phyloP scores from a whole-genome alignment of 768 basidiomycete species.

The Sutorius australiensis region DNA sequence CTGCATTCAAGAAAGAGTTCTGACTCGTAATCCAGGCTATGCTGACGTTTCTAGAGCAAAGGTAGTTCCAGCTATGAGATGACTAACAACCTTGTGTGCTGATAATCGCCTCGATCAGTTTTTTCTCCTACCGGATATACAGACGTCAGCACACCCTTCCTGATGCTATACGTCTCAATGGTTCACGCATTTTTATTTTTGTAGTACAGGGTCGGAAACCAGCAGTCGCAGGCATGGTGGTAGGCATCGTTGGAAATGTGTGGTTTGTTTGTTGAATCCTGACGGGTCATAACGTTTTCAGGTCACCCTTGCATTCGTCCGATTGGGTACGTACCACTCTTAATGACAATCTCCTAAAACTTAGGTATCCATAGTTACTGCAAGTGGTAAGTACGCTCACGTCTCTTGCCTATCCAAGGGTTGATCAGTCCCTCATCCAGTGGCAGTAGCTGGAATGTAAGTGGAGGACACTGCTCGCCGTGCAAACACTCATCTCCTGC shows the following conservation, averaged over 20 bases:
- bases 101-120: constrained; percentile 7
- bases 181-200: neutral
- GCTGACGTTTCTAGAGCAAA: constrained; percentile 25
- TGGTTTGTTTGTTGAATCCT: neutral
- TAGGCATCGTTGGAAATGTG: neutral
- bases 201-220: constrained; percentile 16
- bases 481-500: neutral
- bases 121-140: constrained; percentile 26
- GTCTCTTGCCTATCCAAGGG: neutral
- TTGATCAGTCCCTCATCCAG: constrained; percentile 5
- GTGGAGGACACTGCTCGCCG: neutral
- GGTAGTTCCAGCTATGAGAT: neutral
- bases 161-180: neutral
- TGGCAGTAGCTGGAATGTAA: constrained; percentile 21
- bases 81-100: neutral
- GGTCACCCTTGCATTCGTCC: constrained; percentile 15
- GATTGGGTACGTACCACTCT: constrained; percentile 14
- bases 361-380: constrained; percentile 9
- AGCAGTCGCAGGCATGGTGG: constrained; percentile 16
- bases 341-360: neutral
- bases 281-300: neutral
- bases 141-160: constrained; percentile 7
- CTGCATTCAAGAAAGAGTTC: neutral
- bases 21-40: constrained; percentile 13
- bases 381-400: constrained; percentile 12